phyloP scores from a whole-genome alignment of 768 basidiomycete species.

The Russula sp. region DNA sequence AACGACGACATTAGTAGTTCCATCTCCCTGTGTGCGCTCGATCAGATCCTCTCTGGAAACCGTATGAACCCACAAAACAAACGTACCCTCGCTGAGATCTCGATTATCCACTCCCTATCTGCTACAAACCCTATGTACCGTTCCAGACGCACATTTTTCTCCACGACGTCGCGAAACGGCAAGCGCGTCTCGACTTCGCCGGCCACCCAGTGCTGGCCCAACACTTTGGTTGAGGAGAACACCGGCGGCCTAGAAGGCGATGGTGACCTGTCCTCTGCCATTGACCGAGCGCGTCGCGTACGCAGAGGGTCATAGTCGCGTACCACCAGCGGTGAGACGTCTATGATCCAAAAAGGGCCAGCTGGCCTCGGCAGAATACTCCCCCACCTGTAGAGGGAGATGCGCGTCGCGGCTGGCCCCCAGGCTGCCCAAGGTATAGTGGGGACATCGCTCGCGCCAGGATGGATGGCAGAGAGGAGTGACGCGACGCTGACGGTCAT shows the following conservation, averaged over 20 bases:
- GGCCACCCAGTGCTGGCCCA: background rate
- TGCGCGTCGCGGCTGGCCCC: conserved; percentile 10
- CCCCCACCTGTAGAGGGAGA: background rate
- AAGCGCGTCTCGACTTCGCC: conserved; percentile 2
- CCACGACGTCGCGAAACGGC: conserved; percentile 15
- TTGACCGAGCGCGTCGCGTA: background rate
- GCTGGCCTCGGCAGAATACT: background rate
- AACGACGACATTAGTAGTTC: background rate
- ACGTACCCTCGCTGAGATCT: conserved; percentile 4
- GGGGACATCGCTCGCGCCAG: background rate
- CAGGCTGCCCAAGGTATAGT: conserved; percentile 5
- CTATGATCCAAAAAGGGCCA: conserved; percentile 12
- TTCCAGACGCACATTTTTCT: background rate
- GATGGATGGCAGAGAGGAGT: background rate
- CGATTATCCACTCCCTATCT: conserved; percentile 17
- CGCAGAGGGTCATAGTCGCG: conserved; percentile 11
- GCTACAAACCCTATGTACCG: background rate
- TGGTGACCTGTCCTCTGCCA: background rate
- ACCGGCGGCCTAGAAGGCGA: background rate
- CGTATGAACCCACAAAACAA: background rate
- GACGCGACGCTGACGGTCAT: conserved; percentile 9
- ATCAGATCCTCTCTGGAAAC: background rate
- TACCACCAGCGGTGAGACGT: conserved; percentile 4
- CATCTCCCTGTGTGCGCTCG: background rate
- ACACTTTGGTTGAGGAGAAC: background rate